Base-by-base conservation (phyloP, 2,329 filamentous ascomycete genomes). In the Fusarium scirpi region DNA sequence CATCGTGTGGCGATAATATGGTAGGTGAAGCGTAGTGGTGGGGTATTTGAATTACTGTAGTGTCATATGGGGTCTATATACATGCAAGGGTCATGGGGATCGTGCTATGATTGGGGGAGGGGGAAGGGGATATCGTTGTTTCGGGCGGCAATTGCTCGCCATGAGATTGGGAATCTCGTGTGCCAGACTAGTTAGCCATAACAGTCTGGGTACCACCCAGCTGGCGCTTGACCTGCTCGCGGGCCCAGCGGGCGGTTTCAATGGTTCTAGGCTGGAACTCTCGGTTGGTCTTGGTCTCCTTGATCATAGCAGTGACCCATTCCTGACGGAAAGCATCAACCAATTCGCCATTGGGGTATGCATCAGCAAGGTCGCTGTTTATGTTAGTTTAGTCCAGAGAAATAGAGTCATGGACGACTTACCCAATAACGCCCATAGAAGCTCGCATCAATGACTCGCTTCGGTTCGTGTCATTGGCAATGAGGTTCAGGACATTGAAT, bases 341-440 rank as follows among this genome's bases (percentile, higher is more conserved):
- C 72, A 97, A 91, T 80, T 98, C 92, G 74, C 96, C 95, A 73
- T 92, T 91, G 54, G 95, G 95, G 85, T 97, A 99, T 2, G 94
- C 91, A 77, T 98, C 95, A 51, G 95, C 94, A 70, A 99, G 87
- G 79, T 99, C 96, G 84, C 95, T 97, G 44, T 18, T 32, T 8
- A 24, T 15, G 51, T 77, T 72, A 76, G 70, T 41, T 41, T 20
- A 12, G 4, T 32, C 6, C 24, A 11, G 8, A 18, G 30, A 8
- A 40, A n/a, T 20, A 15, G 12, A 9, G 66, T 53, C 9, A 11
- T 18, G 16, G 51, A 16, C 20, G 10, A 82, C 91, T 79, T 88
- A 97, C 94, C 94, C 96, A 83, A 99, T 93, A 58, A 98, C 94
- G 80, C 96, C 96, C 93, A 98, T 98, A 11, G 92, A 89, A n/a